Evolutionary conservation across 1,284 basidiomycete species (phyloP).

Genomic region (Earliella scabrosa): DNA sequence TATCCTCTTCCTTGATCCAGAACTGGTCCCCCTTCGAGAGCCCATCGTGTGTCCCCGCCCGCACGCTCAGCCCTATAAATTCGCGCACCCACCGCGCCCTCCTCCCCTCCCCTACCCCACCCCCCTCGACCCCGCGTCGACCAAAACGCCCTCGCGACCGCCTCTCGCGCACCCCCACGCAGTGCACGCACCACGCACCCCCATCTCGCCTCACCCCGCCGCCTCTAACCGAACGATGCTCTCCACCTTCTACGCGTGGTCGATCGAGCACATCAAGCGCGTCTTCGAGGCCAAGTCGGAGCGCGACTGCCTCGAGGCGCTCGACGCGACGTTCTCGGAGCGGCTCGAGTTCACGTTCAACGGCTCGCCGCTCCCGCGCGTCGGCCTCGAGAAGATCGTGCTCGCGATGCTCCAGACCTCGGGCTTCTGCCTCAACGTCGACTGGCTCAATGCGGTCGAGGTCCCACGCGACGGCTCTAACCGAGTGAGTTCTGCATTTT

Average conservation of each 20-base stretch:
- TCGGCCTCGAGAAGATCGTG: slow-evolving; percentile 49
- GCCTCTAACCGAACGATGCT: slow-evolving; percentile 30
- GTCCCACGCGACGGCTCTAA: slow-evolving; percentile 45
- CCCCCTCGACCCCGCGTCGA: not conserved
- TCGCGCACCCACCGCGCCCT: slow-evolving; percentile 2
- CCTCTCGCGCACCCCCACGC: too few relatives aligned
- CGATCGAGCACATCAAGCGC: slow-evolving; percentile 49
- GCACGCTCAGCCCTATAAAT: slow-evolving; percentile 22
- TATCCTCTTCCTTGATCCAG: slow-evolving; percentile 15
- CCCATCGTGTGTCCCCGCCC: not conserved
- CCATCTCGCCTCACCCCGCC: not conserved
- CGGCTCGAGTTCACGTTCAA: slow-evolving; percentile 48
- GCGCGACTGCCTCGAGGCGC: slow-evolving; percentile 46
- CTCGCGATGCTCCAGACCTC: slow-evolving; percentile 48
- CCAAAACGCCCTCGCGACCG: not conserved
- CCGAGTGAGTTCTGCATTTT: slow-evolving; percentile 49
- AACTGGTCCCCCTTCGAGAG: slow-evolving; percentile 2
- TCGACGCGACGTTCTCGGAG: slow-evolving; percentile 51
- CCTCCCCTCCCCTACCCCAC: not conserved
- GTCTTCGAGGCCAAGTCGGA: slow-evolving; percentile 57
- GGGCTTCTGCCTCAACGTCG: slow-evolving; percentile 45
- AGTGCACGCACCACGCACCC: too few relatives aligned
- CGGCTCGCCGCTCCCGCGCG: slow-evolving; percentile 44
- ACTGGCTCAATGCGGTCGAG: slow-evolving; percentile 54
- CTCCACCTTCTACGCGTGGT: slow-evolving; percentile 56